Percentiles rank a stretch among this genome's conserved stretches.
Evolutionary conservation across 306 rosid species (phyloP).

Genomic region (Vigna radiata): DNA sequence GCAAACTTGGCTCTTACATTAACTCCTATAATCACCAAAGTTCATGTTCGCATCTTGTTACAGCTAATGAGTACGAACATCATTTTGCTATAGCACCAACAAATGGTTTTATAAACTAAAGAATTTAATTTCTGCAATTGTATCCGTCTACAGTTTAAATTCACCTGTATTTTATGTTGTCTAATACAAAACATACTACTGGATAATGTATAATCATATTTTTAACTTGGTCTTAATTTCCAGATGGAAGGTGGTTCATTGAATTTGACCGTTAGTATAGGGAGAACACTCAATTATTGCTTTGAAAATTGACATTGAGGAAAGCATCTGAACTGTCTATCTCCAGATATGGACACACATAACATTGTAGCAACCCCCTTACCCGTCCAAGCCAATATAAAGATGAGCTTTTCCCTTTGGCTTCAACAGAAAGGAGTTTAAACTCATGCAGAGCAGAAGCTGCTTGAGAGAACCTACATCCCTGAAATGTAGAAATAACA

Average conservation of each 20-base stretch:
- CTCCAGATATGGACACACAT: conserved; percentile 24
- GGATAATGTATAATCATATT: conserved; percentile 27
- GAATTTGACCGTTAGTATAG: conserved; percentile 15
- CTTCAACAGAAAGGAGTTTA: conserved; percentile 71
- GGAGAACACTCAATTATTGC: neutral
- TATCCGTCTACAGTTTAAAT: neutral
- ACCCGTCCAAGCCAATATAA: conserved; percentile 95
- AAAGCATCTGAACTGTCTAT: conserved; percentile 21
- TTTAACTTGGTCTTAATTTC: neutral
- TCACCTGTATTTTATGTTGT: conserved; percentile 2
- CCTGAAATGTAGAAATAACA: conserved; percentile 59
- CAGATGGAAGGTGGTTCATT: conserved; percentile 18
- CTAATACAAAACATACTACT: neutral
- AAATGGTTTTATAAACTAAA: neutral
- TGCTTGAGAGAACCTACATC: conserved; percentile 90
- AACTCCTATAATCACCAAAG: neutral
- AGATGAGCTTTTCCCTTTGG: conserved; percentile 63
- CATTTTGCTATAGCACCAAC: neutral
- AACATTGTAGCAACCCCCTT: conserved; percentile 28
- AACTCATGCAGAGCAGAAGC: conserved; percentile 92
- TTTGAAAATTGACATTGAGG: neutral
- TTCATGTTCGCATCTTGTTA: neutral
- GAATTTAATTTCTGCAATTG: too few relatives aligned
- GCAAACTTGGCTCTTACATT: neutral
- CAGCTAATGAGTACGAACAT: neutral